A percentile compares a stretch with the other conserved stretches of the same genome.
These are phyloP conservation scores for Yamadazyma blattariae DNA, from an alignment of 1,139 yeast species.

Conservation along the genomic window DNA sequence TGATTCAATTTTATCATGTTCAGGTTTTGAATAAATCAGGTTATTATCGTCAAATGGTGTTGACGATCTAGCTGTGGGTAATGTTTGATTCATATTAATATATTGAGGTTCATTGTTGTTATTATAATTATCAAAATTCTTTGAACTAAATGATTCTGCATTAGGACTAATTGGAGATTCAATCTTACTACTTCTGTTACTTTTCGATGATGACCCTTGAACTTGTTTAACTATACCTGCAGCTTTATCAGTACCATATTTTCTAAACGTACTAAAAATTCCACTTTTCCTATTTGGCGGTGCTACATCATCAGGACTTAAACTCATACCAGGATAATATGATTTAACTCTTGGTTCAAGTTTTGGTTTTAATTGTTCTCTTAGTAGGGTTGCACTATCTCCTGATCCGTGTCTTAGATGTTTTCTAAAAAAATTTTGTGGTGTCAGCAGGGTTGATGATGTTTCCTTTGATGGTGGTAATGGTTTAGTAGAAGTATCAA, in stretches of 20 bases:
- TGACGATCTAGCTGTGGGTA: conserved; percentile 7
- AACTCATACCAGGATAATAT: conserved; percentile 15
- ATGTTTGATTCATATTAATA: conserved; percentile 13
- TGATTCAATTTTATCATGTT: conserved; percentile 6
- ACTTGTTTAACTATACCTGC: conserved; percentile 26
- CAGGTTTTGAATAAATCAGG: conserved; percentile 1
- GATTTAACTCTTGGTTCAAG: conserved; percentile 11
- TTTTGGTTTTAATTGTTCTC: conserved; percentile 4
- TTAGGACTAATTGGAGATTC: conserved; percentile 21
- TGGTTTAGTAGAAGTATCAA: neutral
- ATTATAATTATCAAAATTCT: conserved; percentile 2
- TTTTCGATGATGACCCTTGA: conserved; percentile 10
- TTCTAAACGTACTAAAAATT: conserved; percentile 39
- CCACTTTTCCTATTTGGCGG: conserved; percentile 30
- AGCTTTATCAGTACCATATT: conserved; percentile 43
- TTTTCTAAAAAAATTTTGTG: conserved; percentile 55
- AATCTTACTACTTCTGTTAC: conserved; percentile 10
- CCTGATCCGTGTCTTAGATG: conserved; percentile 27
- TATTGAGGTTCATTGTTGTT: conserved; percentile 10
- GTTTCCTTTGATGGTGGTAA: conserved; percentile 17
- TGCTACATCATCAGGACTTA: conserved; percentile 15
- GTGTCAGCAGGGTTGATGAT: conserved; percentile 24
- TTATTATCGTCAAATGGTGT: conserved; percentile 9
- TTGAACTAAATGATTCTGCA: conserved; percentile 10
- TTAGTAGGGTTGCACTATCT: conserved; percentile 9